These are phyloP conservation scores for Lodderomyces margitis DNA, from an alignment of 1,139 yeast genomes.

Conservation along the genomic window DNA sequence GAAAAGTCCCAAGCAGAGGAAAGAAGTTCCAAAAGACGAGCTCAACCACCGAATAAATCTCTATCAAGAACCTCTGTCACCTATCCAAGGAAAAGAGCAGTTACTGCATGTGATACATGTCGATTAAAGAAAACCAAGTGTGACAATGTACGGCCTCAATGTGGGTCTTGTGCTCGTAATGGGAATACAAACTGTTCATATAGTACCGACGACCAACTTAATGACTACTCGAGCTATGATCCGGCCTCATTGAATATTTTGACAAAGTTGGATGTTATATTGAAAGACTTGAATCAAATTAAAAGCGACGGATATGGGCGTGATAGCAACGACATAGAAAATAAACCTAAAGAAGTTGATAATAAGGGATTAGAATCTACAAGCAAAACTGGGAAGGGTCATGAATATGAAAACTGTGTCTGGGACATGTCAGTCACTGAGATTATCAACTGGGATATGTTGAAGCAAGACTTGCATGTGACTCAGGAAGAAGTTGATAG, in stretches of 20 bases:
- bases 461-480: conserved; percentile 19
- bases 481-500: conserved; percentile 16
- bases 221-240: conserved; percentile 26
- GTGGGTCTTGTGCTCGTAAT: conserved; percentile 47
- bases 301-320: conserved; percentile 11
- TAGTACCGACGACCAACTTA: conserved; percentile 27
- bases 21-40: conserved; percentile 12
- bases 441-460: conserved; percentile 35
- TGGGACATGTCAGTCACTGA: conserved; percentile 47
- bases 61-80: conserved; percentile 15
- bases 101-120: conserved; percentile 50
- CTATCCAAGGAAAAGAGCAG: conserved; percentile 36
- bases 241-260: conserved; percentile 27
- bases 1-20: conserved; percentile 3
- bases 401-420: conserved; percentile 19
- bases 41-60: conserved; percentile 9
- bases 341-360: neutral
- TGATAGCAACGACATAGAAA: neutral
- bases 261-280: conserved; percentile 30
- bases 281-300: conserved; percentile 26
- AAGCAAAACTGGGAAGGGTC: conserved; percentile 2
- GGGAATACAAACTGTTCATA: conserved; percentile 30
- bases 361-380: neutral
- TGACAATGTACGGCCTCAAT: conserved; percentile 50
- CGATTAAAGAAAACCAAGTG: conserved; percentile 49